A percentile compares a stretch with the other conserved stretches of the same genome.
Conservation (phyloP, 2,329 filamentous ascomycete genomes). For the Aspergillus sclerotialis region DNA sequence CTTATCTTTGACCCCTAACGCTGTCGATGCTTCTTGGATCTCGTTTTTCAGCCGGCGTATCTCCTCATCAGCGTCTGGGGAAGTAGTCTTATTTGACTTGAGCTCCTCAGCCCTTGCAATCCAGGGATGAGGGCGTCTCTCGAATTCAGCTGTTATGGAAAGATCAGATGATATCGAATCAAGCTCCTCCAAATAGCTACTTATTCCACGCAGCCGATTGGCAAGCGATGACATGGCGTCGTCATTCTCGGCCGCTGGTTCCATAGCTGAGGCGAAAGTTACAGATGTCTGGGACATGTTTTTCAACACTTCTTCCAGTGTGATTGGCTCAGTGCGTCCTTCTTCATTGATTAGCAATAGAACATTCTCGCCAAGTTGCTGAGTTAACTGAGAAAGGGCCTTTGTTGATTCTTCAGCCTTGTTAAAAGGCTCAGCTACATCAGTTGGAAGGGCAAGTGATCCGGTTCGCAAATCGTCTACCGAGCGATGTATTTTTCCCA, state of each 20-base stretch:
- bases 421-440: conserved; percentile 63
- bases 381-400: conserved; percentile 59
- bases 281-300: conserved; percentile 42
- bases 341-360: conserved; percentile 64
- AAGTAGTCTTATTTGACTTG: conserved; percentile 71
- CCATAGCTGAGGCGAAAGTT: conserved; percentile 19
- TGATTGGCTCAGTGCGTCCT: conserved; percentile 60
- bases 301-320: conserved; percentile 58
- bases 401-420: conserved; percentile 58
- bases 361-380: conserved; percentile 60
- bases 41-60: conserved; percentile 73
- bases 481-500: conserved; percentile 68
- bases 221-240: conserved; percentile 65
- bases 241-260: conserved; percentile 18
- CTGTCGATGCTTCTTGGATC: conserved; percentile 67
- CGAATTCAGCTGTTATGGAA: conserved; percentile 70
- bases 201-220: conserved; percentile 59
- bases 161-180: conserved; percentile 63
- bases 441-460: conserved; percentile 64
- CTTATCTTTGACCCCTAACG: conserved; percentile 67
- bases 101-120: conserved; percentile 72
- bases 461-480: conserved; percentile 70
- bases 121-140: conserved; percentile 72
- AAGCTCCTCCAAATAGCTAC: conserved; percentile 61
- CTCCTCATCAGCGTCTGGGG: conserved; percentile 78